phyloP scores from a whole-genome alignment of 2,329 filamentous ascomycete genomes.

The Penicillium capsulatum region DNA sequence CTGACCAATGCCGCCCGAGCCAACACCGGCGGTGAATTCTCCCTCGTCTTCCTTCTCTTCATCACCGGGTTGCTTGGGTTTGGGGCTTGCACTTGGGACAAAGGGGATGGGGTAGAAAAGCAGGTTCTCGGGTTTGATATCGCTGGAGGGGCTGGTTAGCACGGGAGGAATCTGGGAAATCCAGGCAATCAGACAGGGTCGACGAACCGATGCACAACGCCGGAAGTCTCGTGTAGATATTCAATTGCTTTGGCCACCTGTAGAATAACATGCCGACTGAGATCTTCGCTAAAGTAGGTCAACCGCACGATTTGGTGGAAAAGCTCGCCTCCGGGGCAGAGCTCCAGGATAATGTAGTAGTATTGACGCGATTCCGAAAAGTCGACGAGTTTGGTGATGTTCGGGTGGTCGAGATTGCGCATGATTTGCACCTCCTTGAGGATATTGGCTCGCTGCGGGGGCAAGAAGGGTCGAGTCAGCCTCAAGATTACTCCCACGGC shows the following conservation, averaged over 20 bases:
- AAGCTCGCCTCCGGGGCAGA: conserved; percentile 90
- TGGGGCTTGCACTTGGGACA: conserved; percentile 72
- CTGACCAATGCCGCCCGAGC: conserved; percentile 82
- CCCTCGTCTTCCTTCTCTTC: conserved; percentile 98
- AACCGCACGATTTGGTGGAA: conserved; percentile 98
- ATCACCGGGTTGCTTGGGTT: conserved; percentile 78
- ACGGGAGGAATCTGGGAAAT: neutral
- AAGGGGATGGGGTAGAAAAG: conserved; percentile 85
- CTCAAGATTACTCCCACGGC: neutral
- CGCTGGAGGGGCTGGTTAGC: conserved; percentile 22
- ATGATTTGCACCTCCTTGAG: conserved; percentile 99
- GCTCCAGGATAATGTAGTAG: conserved; percentile 94
- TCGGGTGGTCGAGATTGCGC: conserved; percentile 92
- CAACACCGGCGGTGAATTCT: conserved; percentile 77
- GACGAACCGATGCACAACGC: conserved; percentile 92
- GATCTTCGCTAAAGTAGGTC: conserved; percentile 95
- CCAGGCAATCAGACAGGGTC: no score
- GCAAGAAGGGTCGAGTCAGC: conserved; percentile 27
- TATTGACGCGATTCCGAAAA: conserved; percentile 93
- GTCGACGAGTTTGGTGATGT: conserved; percentile 88
- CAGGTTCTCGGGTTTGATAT: conserved; percentile 95
- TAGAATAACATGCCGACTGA: conserved; percentile 88
- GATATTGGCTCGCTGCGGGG: conserved; percentile 86
- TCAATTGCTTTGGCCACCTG: conserved; percentile 93
- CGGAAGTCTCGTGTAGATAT: conserved; percentile 90